These are phyloP conservation scores for Phytophthora quininea DNA, from an alignment of 352 stramenopile species.

Conservation along the genomic window DNA sequence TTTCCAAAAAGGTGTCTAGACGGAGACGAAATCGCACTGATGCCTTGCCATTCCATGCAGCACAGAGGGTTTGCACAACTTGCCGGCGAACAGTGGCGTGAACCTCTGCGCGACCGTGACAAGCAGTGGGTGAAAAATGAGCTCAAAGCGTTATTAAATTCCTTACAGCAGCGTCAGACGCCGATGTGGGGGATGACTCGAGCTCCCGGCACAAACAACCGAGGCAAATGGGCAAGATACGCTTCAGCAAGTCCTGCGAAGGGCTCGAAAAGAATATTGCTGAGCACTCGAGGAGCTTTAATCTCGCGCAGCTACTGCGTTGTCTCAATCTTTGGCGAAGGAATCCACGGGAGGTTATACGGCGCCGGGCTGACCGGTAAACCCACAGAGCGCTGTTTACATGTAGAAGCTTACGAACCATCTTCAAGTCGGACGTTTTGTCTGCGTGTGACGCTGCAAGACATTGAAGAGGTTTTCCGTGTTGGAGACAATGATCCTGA, in stretches of 20 bases:
- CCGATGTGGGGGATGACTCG: slow-evolving; percentile 47
- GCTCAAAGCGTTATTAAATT: slow-evolving; percentile 41
- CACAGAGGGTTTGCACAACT: slow-evolving; percentile 46
- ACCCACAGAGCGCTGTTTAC: slow-evolving; percentile 40
- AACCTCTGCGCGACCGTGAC: slow-evolving; percentile 63
- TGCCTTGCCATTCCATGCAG: slow-evolving; percentile 68
- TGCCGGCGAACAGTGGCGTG: slow-evolving; percentile 50
- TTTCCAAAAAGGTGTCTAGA: slow-evolving; percentile 55
- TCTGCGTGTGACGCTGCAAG: slow-evolving; percentile 50
- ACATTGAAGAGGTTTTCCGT: slow-evolving; percentile 64
- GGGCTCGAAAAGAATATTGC: slow-evolving; percentile 31
- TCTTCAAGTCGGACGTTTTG: slow-evolving; percentile 29
- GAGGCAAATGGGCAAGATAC: slow-evolving; percentile 56
- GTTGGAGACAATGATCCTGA: slow-evolving; percentile 24
- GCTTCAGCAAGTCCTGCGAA: slow-evolving; percentile 30
- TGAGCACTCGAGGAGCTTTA: slow-evolving; percentile 54
- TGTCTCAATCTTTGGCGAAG: slow-evolving; percentile 61
- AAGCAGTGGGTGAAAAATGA: slow-evolving; percentile 67
- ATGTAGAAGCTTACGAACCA: slow-evolving; percentile 65
- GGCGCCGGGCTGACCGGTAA: slow-evolving; percentile 42
- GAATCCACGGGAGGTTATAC: slow-evolving; percentile 63
- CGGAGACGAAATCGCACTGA: slow-evolving; percentile 69
- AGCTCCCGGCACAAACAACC: slow-evolving; percentile 22
- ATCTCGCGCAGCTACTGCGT: slow-evolving; percentile 72
- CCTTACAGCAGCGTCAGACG: slow-evolving; percentile 5